These are phyloP conservation scores for Begonia masoniana DNA, from an alignment of 306 rosid species.

Conservation along the genomic window DNA sequence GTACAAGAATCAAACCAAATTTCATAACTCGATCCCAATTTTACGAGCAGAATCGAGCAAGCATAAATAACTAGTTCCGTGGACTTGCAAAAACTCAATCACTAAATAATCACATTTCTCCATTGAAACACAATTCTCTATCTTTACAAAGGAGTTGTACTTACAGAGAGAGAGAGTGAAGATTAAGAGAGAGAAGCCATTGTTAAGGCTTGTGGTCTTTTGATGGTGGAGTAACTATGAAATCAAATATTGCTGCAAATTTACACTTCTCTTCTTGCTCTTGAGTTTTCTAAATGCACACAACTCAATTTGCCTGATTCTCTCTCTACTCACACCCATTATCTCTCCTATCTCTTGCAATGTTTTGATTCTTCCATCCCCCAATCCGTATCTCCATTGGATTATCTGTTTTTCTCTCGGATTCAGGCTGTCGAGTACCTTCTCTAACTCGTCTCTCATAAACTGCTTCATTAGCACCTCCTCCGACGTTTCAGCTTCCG, in stretches of 20 bases:
- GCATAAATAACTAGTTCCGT: too few relatives aligned
- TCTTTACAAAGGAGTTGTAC: too few relatives aligned
- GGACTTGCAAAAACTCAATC: too few relatives aligned
- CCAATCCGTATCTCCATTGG: slow-evolving; percentile 94
- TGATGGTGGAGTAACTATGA: slow-evolving; percentile 29
- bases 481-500: slow-evolving; percentile 66
- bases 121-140: too few relatives aligned
- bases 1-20: too few relatives aligned
- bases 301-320: slow-evolving; percentile 83
- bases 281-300: slow-evolving; percentile 82
- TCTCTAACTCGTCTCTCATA: slow-evolving; percentile 77
- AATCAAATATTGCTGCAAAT: slow-evolving; percentile 75
- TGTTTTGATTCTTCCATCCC: slow-evolving; percentile 89
- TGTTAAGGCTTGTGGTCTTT: not conserved
- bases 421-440: slow-evolving; percentile 63
- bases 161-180: too few relatives aligned
- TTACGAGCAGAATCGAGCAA: too few relatives aligned
- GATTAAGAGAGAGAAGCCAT: too few relatives aligned
- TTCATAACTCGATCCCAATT: too few relatives aligned
- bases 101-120: too few relatives aligned
- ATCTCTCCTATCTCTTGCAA: slow-evolving; percentile 91
- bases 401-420: slow-evolving; percentile 75
- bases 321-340: slow-evolving; percentile 92
- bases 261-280: slow-evolving; percentile 76
- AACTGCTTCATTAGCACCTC: slow-evolving; percentile 52